phyloP scores from a whole-genome alignment of 192 early-diverging fungal genomes.

The Haplosporangium gracile region DNA sequence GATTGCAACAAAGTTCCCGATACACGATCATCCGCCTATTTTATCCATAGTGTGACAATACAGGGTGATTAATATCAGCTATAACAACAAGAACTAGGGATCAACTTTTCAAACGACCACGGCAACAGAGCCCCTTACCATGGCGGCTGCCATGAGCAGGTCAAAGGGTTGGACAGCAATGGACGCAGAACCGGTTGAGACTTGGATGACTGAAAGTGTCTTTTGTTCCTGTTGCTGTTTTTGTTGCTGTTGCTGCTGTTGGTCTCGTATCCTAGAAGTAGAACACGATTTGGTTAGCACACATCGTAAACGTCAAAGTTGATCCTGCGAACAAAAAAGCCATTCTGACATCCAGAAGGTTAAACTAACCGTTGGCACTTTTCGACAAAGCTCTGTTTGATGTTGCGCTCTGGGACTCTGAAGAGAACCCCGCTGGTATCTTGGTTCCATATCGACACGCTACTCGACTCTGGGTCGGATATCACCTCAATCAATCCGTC shows the following conservation, averaged over 20 bases:
- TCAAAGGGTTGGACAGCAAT: conserved; percentile 6
- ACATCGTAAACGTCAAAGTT: not conserved
- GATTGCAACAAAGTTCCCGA: not conserved
- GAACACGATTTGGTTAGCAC: not conserved
- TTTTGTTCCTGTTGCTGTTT: not conserved
- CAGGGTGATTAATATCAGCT: not conserved
- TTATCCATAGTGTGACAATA: not conserved
- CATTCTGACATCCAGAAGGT: not conserved
- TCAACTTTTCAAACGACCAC: too few relatives aligned
- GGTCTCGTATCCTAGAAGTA: not conserved
- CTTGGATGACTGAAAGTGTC: not conserved
- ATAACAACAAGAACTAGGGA: too few relatives aligned
- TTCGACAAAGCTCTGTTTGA: conserved; percentile 58
- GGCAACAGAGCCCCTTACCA: not conserved
- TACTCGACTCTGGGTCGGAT: conserved; percentile 15
- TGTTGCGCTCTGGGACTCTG: conserved; percentile 54
- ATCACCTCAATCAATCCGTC: conserved; percentile 61
- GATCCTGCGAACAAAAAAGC: not conserved
- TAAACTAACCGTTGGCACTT: conserved; percentile 45
- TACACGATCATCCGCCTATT: conserved; percentile 7
- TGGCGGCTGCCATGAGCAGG: conserved; percentile 23
- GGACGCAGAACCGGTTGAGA: not conserved
- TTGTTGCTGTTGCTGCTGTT: not conserved
- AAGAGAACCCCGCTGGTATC: conserved; percentile 51
- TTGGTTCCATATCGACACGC: conserved; percentile 21